Evolutionary conservation across 352 stramenopile species (phyloP).

Genomic region (Phytophthora crassamura): DNA sequence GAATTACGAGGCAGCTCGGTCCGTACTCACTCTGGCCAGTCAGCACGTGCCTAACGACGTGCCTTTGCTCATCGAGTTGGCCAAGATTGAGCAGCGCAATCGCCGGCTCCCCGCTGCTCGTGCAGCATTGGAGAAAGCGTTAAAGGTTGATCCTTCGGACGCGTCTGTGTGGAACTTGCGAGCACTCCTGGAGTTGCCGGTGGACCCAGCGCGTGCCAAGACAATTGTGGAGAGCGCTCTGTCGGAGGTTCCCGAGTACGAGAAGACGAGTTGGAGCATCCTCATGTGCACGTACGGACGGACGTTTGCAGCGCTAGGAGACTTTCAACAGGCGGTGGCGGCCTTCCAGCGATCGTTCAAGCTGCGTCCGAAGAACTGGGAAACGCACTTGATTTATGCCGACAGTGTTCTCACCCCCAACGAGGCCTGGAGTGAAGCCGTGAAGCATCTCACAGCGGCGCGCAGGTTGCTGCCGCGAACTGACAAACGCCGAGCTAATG

Average conservation of each 20-base stretch:
- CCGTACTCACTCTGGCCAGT: constrained; percentile 66
- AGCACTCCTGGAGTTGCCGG: constrained; percentile 71
- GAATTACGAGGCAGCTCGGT: constrained; percentile 67
- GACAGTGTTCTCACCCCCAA: constrained; percentile 79
- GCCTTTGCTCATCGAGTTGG: constrained; percentile 75
- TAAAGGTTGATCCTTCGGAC: constrained; percentile 70
- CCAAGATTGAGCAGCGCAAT: constrained; percentile 83
- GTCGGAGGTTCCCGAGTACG: constrained; percentile 66
- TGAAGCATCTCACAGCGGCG: constrained; percentile 73
- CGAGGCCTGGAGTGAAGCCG: constrained; percentile 73
- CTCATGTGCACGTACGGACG: constrained; percentile 88
- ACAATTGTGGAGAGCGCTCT: constrained; percentile 83
- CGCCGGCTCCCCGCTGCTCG: constrained; percentile 67
- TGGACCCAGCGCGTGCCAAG: constrained; percentile 69
- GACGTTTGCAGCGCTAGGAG: constrained; percentile 66
- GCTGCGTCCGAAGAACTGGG: constrained; percentile 76
- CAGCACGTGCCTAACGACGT: constrained; percentile 76
- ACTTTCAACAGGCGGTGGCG: constrained; percentile 77
- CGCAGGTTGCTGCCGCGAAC: constrained; percentile 63
- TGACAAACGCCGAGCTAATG: constrained; percentile 50
- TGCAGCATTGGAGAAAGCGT: constrained; percentile 70
- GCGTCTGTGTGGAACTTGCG: constrained; percentile 86
- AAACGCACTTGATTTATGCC: constrained; percentile 88
- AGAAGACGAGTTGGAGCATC: constrained; percentile 88
- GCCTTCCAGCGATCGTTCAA: constrained; percentile 88